Evolutionary conservation across 495 filamentous ascomycete genomes (phyloP).

Genomic region (Aspergillus nanangensis): DNA sequence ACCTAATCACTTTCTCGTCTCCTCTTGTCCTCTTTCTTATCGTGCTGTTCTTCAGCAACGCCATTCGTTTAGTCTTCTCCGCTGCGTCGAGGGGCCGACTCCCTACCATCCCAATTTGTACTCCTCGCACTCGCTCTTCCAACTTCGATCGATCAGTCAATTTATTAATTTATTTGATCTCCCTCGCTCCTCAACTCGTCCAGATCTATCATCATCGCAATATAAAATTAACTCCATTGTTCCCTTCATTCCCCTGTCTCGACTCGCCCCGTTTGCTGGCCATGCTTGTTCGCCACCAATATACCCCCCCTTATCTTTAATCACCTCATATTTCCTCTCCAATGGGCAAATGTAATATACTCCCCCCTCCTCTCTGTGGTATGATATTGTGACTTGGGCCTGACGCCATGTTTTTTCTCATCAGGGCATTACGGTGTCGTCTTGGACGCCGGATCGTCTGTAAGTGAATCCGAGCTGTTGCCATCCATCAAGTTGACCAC

Average conservation of each 20-base stretch:
- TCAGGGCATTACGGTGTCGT: conserved; percentile 62
- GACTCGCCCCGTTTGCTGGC: conserved; percentile 10
- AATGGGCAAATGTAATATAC: conserved; percentile 49
- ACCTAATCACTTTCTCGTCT: conserved; percentile 2
- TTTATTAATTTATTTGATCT: background rate
- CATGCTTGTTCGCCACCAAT: conserved; percentile 26
- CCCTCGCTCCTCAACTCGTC: background rate
- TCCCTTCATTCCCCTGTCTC: background rate
- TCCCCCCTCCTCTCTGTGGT: conserved; percentile 1
- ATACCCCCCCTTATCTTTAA: conserved; percentile 3
- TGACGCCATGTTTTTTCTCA: conserved; percentile 2
- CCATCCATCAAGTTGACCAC: background rate
- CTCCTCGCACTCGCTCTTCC: no score
- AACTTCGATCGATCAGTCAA: no score
- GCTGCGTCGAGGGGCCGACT: background rate
- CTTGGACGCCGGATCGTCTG: conserved; percentile 66
- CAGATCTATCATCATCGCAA: background rate
- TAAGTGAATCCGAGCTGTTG: conserved; percentile 30
- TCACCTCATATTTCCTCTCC: conserved; percentile 13
- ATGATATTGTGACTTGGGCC: background rate
- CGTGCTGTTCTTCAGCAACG: conserved; percentile 6
- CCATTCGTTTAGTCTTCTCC: conserved; percentile 6
- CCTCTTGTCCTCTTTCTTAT: conserved; percentile 1
- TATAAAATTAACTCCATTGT: background rate
- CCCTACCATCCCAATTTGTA: background rate